Base-by-base conservation (phyloP, 2,329 filamentous ascomycete genomes). In the Curvularia spicifera region DNA sequence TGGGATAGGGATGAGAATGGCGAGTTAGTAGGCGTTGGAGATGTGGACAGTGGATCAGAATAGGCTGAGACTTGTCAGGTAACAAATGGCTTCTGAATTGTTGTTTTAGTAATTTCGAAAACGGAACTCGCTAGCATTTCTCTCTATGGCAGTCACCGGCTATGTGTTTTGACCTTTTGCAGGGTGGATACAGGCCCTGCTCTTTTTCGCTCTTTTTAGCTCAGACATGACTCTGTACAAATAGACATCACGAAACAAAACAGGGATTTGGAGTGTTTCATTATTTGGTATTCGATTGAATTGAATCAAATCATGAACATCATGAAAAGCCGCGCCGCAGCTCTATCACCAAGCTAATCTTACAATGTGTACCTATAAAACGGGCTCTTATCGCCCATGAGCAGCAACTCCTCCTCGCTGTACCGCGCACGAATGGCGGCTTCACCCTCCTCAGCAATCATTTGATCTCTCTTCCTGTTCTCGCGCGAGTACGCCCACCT, bases 401-500 rank as follows among this genome's bases (percentile, higher is more conserved):
- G 71, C 55, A 79, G 59, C 65, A 80, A 44, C 56, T 80, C 70
- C 15, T 78, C 70, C 33, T 79, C 77, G 0, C 68, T 71, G 56
- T 79, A 80, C 56, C 60, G 70, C n/a, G 70, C 72, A 13, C 74
- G 64, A 33, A 78, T 73, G 5, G 65, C 71, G 42, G 73, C 76
- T 22, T 72, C 73, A 0, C 70, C 69, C 33, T 69, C 50, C 51
- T 75, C 73, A 9, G 52, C 58, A 40, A 73, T 59, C 48, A 73
- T 13, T 40, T 53, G 56, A 24, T 71, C 72, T 44, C 70, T 62
- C 63, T 65, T 70, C 35, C 62, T 54, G 59, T 71, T 76, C 62
- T 75, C 72, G 31, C 73, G 83, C 76, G 18, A 69, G 54, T 71
- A 77, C 63, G 66, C 84, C 71, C 29, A 83, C 64, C 59, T 75